Percentiles rank a stretch among this genome's conserved stretches.
Evolutionary conservation across 768 basidiomycete genomes (phyloP).

Genomic region (Rhodotorula babjevae): DNA sequence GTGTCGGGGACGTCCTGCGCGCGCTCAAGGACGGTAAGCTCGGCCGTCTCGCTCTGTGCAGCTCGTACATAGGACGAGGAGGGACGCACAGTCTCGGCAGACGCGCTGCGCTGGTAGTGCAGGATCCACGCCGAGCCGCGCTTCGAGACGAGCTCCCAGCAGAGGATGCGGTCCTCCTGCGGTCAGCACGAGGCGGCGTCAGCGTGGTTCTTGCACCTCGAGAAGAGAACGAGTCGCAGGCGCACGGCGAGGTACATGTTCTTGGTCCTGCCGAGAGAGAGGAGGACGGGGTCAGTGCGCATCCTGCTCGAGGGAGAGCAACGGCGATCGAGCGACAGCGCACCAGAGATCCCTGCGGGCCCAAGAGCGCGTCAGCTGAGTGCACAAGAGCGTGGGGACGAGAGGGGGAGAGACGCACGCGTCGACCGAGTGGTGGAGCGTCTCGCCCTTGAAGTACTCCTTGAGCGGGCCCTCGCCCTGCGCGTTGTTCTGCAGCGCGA

Average conservation of each 20-base stretch:
- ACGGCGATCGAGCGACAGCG: no score
- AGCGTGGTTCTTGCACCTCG: no score
- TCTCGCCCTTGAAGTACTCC: constrained; percentile 88
- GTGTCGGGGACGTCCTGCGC: constrained; percentile 91
- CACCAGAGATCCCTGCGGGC: no score
- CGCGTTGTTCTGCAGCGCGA: constrained; percentile 72
- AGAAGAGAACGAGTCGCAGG: no score
- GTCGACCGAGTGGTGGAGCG: constrained; percentile 53
- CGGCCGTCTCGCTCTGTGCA: constrained; percentile 47
- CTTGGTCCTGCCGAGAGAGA: constrained; percentile 44
- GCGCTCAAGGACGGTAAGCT: constrained; percentile 76
- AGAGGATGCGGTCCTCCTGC: constrained; percentile 57
- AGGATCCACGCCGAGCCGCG: constrained; percentile 62
- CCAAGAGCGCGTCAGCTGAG: constrained; percentile 50
- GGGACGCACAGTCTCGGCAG: constrained; percentile 61
- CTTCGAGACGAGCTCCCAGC: constrained; percentile 88
- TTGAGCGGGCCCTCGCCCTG: constrained; percentile 85
- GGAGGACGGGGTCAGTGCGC: not conserved
- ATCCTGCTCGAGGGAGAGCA: not conserved
- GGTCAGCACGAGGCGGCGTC: no score
- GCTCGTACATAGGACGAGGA: not conserved
- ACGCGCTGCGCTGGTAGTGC: constrained; percentile 78
- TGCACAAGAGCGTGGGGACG: no score
- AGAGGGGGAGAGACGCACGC: constrained; percentile 8
- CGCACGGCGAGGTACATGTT: constrained; percentile 49